Conservation (phyloP, 148 eudicot genomes). For the Diospyros kaki region DNA sequence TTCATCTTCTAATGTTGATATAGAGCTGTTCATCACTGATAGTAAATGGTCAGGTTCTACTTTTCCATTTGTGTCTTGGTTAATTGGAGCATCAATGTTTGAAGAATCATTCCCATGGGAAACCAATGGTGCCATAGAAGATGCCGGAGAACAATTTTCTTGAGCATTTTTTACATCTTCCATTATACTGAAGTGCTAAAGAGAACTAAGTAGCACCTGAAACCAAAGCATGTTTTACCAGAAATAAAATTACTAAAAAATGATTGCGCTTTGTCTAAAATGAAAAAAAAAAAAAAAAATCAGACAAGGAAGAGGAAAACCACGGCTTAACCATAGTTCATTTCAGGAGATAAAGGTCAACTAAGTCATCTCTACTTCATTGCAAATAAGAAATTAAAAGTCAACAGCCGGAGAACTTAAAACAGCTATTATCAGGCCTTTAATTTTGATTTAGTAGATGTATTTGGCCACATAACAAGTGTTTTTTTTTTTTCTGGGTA, state of each 20-base stretch:
- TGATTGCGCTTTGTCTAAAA: neutral
- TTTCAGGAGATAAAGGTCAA: neutral
- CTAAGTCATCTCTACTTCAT: neutral
- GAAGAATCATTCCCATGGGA: constrained; percentile 7
- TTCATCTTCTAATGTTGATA: neutral
- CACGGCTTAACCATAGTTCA: neutral
- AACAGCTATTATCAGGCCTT: neutral
- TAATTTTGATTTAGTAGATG: neutral
- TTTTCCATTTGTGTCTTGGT: neutral
- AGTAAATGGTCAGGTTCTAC: neutral
- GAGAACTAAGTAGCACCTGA: constrained; percentile 7
- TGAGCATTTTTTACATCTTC: constrained; percentile 9
- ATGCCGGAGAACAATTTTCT: neutral
- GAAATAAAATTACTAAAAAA: neutral
- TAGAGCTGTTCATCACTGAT: neutral
- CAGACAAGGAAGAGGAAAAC: neutral
- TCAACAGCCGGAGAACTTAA: neutral
- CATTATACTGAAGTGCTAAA: constrained; percentile 17
- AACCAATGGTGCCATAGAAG: constrained; percentile 1
- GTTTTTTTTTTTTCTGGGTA: neutral
- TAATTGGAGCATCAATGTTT: neutral
- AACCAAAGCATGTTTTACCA: neutral
- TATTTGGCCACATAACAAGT: neutral
- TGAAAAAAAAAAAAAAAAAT: neutral
- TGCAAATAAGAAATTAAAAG: neutral